Percentiles rank a stretch among this genome's conserved stretches.
Evolutionary conservation across 2,329 filamentous ascomycete species (phyloP).

Genomic region (Sarocladium oryzae): DNA sequence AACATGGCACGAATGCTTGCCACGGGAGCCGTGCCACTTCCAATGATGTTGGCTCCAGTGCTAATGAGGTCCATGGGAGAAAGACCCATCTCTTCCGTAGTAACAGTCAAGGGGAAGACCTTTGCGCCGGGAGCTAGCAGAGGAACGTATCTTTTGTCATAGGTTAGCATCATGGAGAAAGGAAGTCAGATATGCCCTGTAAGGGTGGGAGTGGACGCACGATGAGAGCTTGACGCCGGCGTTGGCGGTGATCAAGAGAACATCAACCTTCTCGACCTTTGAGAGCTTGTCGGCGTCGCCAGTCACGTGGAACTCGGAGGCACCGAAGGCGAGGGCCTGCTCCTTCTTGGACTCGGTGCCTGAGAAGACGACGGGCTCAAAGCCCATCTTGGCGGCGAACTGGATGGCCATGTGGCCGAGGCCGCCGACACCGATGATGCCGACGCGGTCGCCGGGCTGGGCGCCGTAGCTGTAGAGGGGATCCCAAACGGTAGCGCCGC

Average conservation of each 20-base stretch:
- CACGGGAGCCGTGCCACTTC: conserved; percentile 13
- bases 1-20: conserved; percentile 17
- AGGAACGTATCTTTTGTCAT: conserved; percentile 11
- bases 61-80: conserved; percentile 12
- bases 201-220: conserved; percentile 6
- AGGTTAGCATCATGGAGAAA: too few relatives aligned
- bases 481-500: conserved; percentile 19
- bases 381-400: conserved; percentile 60
- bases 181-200: too few relatives aligned
- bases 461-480: conserved; percentile 16
- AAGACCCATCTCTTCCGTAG: conserved; percentile 9
- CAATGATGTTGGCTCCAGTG: conserved; percentile 11
- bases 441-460: conserved; percentile 29
- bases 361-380: conserved; percentile 19
- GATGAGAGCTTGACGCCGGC: conserved; percentile 10
- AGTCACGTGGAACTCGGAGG: conserved; percentile 18
- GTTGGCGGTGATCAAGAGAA: conserved; percentile 16
- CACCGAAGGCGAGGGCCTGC: conserved; percentile 19
- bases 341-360: conserved; percentile 18
- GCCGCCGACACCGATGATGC: conserved; percentile 50
- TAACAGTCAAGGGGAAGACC: conserved; percentile 13
- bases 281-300: conserved; percentile 14
- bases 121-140: conserved; percentile 11
- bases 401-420: conserved; percentile 44
- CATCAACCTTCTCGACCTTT: conserved; percentile 11